Evolutionary conservation across 1,139 yeast species (phyloP).

Genomic region (Hemisphaericaspora subhashii): DNA sequence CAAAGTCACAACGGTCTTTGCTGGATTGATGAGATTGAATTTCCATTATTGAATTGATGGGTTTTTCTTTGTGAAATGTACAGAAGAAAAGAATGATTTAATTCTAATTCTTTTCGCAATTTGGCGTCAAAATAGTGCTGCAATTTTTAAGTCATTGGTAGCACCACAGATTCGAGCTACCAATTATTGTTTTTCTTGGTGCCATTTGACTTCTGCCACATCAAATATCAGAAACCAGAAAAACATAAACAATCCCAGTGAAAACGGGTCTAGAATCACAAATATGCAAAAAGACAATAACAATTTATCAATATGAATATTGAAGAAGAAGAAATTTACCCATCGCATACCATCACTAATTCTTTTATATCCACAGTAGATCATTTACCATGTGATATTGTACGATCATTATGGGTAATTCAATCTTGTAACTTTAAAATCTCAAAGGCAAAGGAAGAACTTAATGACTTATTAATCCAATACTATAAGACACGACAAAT

Average conservation of each 20-base stretch:
- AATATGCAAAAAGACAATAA: not conserved
- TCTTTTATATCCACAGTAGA: constrained; percentile 47
- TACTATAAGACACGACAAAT: constrained; percentile 4
- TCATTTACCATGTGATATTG: constrained; percentile 47
- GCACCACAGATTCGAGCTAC: too few species aligned
- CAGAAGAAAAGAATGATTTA: too few species aligned
- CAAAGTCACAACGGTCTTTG: too few species aligned
- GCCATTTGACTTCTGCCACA: too few species aligned
- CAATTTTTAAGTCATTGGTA: too few species aligned
- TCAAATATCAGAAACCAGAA: not conserved
- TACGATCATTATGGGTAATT: constrained; percentile 47
- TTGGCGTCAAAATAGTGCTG: too few species aligned
- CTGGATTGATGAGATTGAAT: too few species aligned
- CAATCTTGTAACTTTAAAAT: constrained; percentile 39
- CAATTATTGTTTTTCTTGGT: too few species aligned
- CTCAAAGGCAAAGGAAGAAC: constrained; percentile 21
- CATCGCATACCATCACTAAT: constrained; percentile 20
- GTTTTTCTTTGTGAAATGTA: too few species aligned
- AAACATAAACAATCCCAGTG: not conserved
- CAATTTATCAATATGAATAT: not conserved
- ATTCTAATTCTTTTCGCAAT: too few species aligned
- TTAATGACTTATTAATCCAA: constrained; percentile 18
- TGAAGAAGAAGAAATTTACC: constrained; percentile 5
- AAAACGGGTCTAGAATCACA: not conserved
- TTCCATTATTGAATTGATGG: too few species aligned